These are phyloP conservation scores for Claviceps arundinis DNA, from an alignment of 2,329 filamentous ascomycete species.

Conservation along the genomic window DNA sequence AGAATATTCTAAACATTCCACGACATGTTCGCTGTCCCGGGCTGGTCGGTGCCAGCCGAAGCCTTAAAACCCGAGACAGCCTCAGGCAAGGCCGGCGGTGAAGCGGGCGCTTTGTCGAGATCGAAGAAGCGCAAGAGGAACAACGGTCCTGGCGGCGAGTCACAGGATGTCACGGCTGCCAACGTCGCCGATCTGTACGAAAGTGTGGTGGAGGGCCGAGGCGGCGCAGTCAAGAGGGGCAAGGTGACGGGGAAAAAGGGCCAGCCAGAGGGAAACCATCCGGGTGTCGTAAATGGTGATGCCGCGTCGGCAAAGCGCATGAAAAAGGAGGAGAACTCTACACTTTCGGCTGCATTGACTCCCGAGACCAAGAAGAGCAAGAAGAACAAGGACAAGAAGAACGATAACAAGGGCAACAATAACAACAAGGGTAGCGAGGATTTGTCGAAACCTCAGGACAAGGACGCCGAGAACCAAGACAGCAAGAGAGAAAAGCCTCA, in stretches of 20 bases:
- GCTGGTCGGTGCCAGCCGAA: constrained; percentile 71
- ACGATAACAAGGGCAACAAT: background rate
- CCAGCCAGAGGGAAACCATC: constrained; percentile 8
- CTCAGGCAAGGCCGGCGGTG: constrained; percentile 17
- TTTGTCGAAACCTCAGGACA: constrained; percentile 16
- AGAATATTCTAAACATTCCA: background rate
- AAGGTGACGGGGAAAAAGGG: constrained; percentile 19
- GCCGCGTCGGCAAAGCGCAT: constrained; percentile 3
- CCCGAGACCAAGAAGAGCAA: background rate
- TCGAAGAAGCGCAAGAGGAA: constrained; percentile 45
- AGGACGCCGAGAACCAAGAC: constrained; percentile 26
- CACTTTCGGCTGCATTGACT: background rate
- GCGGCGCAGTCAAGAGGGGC: constrained; percentile 16
- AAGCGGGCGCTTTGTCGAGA: constrained; percentile 26
- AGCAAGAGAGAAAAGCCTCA: constrained; percentile 17
- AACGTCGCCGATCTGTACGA: constrained; percentile 74
- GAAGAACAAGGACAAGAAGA: background rate
- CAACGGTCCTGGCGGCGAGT: constrained; percentile 9
- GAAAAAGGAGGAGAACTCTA: constrained; percentile 1
- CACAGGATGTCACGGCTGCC: constrained; percentile 42
- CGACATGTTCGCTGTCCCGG: constrained; percentile 81
- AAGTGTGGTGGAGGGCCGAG: constrained; percentile 59
- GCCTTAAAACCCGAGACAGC: constrained; percentile 55
- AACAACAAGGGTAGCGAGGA: constrained; percentile 1
- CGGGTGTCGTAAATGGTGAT: background rate